Base-by-base conservation (phyloP, 2,329 filamentous ascomycete species). In the Diaporthe vaccinii region DNA sequence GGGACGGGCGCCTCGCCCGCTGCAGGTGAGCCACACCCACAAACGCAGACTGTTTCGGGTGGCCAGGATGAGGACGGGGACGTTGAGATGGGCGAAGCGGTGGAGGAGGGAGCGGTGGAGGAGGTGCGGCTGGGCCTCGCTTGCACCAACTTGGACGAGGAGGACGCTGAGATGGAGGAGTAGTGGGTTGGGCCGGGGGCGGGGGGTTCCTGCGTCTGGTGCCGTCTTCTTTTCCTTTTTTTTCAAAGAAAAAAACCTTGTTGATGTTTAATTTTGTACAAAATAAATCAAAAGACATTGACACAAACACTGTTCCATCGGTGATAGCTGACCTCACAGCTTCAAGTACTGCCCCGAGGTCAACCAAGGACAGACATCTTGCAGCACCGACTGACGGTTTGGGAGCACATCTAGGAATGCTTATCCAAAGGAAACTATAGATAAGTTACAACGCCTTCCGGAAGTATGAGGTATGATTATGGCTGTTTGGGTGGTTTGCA, bases 11-110 rank as follows among this genome's bases (percentile, higher is more conserved):
- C 72, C 20, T 34, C 2, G 58, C 6, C 44, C 15, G 44, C 31
- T 65, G 44, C 70, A 17, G 57, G 44, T 51, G 70, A 73, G 55
- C 57, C 57, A 28, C 57, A 65, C 53, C 68, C 36, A 39, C 57
- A 41, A 31, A 53, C n/a, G 44, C 57, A 20, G 5, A 39, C 9
- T 36, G 57, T 20, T 25, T 22, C 6, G 58, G 72, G 36, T 58
- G 61, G 61, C 44, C 44, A 72, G 70, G 55, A 62, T 6, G 57
- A 41, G 39, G 71, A 73, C 7, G 10, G n/a, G 44, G 71, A 73
- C 17, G 22, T 73, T 25, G 41, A 67, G n/a, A 73, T 73, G 59
- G n/a, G 20, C n/a, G 72, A 68, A 3, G 34, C 49, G 51, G n/a
- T 25, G 49, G 46, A 51, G 3, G 44, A 22, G 10, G 39, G 49